A percentile compares a stretch with the other conserved stretches of the same genome.
Conservation (phyloP, 2,329 filamentous ascomycete species). For the Cercospora zeae-maydis region DNA sequence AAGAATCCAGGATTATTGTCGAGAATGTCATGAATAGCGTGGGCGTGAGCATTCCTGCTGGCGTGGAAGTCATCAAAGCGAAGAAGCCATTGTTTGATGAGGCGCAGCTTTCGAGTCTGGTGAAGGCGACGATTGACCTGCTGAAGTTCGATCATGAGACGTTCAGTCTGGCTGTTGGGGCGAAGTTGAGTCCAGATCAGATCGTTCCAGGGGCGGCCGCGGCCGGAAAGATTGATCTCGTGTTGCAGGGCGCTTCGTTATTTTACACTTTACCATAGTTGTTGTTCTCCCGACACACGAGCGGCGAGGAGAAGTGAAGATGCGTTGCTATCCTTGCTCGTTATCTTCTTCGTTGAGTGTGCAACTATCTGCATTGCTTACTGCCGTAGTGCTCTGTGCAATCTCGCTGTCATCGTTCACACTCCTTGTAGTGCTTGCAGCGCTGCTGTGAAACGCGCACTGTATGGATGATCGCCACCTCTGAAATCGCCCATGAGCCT, state of each 20-base stretch:
- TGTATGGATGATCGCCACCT: conserved; percentile 25
- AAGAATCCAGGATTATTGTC: conserved; percentile 27
- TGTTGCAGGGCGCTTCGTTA: conserved; percentile 19
- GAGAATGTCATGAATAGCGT: conserved; percentile 28
- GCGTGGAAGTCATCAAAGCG: conserved; percentile 21
- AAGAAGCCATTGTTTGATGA: conserved; percentile 30
- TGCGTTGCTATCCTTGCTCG: neutral
- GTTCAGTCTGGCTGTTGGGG: conserved; percentile 24
- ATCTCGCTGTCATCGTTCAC: neutral
- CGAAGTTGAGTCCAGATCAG: conserved; percentile 26
- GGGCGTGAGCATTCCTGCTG: conserved; percentile 25
- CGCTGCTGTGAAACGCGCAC: conserved; percentile 19
- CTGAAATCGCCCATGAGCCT: conserved; percentile 24
- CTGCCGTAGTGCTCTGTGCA: neutral
- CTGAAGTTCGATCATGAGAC: conserved; percentile 30
- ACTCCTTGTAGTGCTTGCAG: conserved; percentile 6
- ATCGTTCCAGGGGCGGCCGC: conserved; percentile 15
- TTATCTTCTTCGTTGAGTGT: neutral
- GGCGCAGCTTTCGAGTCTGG: conserved; percentile 24
- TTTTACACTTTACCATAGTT: conserved; percentile 15
- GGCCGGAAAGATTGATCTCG: conserved; percentile 26
- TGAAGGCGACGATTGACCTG: conserved; percentile 27
- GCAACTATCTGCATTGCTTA: neutral
- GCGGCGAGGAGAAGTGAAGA: neutral
- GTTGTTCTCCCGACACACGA: neutral